These are phyloP conservation scores for Trametes versicolor DNA, from an alignment of 1,284 basidiomycete species.

Conservation along the genomic window DNA sequence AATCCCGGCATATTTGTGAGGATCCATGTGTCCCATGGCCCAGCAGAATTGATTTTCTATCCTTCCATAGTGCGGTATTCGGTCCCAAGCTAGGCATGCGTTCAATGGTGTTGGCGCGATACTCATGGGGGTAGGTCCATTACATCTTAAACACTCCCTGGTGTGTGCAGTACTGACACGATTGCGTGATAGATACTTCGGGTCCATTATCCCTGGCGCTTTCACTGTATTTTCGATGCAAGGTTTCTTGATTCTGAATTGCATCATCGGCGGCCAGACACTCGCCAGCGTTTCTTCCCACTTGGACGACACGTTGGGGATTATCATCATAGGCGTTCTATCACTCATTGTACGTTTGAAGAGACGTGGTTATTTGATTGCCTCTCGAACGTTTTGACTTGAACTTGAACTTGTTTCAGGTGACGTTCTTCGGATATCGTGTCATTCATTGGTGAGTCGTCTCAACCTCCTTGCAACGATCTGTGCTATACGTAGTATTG, in stretches of 20 bases:
- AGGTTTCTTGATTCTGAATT: slow-evolving; percentile 79
- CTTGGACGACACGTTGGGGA: slow-evolving; percentile 69
- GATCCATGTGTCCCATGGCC: slow-evolving; percentile 8
- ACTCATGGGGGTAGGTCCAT: slow-evolving; percentile 56
- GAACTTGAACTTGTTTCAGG: no score
- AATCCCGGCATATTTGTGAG: slow-evolving; percentile 66
- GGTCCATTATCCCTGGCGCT: slow-evolving; percentile 67
- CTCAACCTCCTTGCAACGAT: no score
- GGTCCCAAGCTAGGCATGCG: slow-evolving; percentile 71
- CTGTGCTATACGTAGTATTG: no score
- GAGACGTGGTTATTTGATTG: neutral
- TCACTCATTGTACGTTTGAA: slow-evolving; percentile 57
- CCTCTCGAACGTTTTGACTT: no score
- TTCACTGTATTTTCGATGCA: slow-evolving; percentile 73
- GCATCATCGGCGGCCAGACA: slow-evolving; percentile 81
- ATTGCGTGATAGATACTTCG: slow-evolving; percentile 61
- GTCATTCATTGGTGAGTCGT: slow-evolving; percentile 65
- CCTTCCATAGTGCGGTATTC: slow-evolving; percentile 58
- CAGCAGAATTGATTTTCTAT: no score
- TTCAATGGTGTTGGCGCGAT: slow-evolving; percentile 72
- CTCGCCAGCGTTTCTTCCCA: slow-evolving; percentile 68
- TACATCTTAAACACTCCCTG: neutral
- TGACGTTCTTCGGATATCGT: slow-evolving; percentile 72
- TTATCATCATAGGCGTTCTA: slow-evolving; percentile 81
- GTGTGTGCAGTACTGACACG: neutral